These are phyloP conservation scores for Spiromastix sp. DNA, from an alignment of 2,329 filamentous ascomycete species.

Conservation along the genomic window DNA sequence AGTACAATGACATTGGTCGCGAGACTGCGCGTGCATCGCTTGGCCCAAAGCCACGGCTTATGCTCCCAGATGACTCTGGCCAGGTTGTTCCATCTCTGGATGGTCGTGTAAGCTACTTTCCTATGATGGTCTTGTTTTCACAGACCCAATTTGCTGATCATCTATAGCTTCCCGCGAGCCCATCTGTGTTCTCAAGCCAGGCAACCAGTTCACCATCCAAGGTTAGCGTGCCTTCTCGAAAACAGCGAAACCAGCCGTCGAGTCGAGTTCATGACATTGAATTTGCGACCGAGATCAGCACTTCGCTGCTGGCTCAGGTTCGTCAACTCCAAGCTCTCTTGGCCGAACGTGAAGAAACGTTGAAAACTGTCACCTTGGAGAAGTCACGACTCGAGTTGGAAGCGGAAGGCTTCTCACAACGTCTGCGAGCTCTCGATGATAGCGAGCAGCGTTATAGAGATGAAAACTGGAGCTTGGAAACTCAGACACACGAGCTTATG, in stretches of 20 bases:
- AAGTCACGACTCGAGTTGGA: slow-evolving; percentile 75
- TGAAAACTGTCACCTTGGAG: slow-evolving; percentile 64
- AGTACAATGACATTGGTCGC: slow-evolving; percentile 86
- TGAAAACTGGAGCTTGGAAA: slow-evolving; percentile 96
- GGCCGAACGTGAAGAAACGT: slow-evolving; percentile 74
- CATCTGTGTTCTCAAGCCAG: slow-evolving; percentile 72
- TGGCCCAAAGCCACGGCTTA: slow-evolving; percentile 66
- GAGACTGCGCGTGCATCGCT: slow-evolving; percentile 85
- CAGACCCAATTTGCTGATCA: too few relatives aligned
- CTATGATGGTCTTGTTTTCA: too few relatives aligned
- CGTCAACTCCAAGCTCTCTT: slow-evolving; percentile 79
- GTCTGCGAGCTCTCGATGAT: slow-evolving; percentile 75
- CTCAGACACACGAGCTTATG: slow-evolving; percentile 74
- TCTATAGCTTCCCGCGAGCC: slow-evolving; percentile 62
- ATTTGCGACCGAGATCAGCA: slow-evolving; percentile 96
- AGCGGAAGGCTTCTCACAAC: slow-evolving; percentile 65
- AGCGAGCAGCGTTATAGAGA: slow-evolving; percentile 95
- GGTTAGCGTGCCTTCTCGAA: slow-evolving; percentile 73
- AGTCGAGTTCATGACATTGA: slow-evolving; percentile 92
- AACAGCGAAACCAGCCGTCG: slow-evolving; percentile 78
- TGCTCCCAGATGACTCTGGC: slow-evolving; percentile 52
- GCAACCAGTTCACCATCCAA: slow-evolving; percentile 82
- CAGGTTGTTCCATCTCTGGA: slow-evolving; percentile 37
- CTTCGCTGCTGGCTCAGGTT: slow-evolving; percentile 85
- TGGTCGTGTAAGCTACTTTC: slow-evolving; percentile 30